Evolutionary conservation across 2,329 filamentous ascomycete genomes (phyloP).

Genomic region (Emmonsiellopsis sp.): DNA sequence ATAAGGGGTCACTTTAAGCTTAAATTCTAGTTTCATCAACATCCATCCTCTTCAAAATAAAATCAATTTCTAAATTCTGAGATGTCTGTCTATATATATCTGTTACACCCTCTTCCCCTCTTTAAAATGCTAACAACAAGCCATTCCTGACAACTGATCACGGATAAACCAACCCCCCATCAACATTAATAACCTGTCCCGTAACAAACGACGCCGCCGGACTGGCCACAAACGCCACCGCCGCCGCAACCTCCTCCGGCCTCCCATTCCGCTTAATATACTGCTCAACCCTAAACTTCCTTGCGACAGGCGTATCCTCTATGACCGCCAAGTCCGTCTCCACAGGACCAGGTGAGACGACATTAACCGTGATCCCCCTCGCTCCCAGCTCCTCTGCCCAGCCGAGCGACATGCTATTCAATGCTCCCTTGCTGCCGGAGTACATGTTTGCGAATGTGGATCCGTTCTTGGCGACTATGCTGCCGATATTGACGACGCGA

Average conservation of each 20-base stretch:
- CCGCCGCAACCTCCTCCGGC: background rate
- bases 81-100: too few relatives aligned
- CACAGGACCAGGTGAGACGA: background rate
- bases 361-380: background rate
- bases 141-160: background rate
- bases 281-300: background rate
- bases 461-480: conserved; percentile 9
- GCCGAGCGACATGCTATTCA: background rate
- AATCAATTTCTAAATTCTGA: too few relatives aligned
- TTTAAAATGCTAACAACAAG: too few relatives aligned
- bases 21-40: too few relatives aligned
- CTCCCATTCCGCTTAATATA: background rate
- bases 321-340: background rate
- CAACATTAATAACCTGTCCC: background rate
- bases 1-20: too few relatives aligned
- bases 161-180: background rate
- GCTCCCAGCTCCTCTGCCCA: background rate
- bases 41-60: too few relatives aligned
- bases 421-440: background rate
- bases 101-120: too few relatives aligned
- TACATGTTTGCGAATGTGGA: conserved; percentile 6
- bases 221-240: background rate
- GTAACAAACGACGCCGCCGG: background rate
- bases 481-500: conserved; percentile 2
- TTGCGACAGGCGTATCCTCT: background rate